Evolutionary conservation across 2,329 filamentous ascomycete genomes (phyloP).

Genomic region (Scedosporium aurantiacum): DNA sequence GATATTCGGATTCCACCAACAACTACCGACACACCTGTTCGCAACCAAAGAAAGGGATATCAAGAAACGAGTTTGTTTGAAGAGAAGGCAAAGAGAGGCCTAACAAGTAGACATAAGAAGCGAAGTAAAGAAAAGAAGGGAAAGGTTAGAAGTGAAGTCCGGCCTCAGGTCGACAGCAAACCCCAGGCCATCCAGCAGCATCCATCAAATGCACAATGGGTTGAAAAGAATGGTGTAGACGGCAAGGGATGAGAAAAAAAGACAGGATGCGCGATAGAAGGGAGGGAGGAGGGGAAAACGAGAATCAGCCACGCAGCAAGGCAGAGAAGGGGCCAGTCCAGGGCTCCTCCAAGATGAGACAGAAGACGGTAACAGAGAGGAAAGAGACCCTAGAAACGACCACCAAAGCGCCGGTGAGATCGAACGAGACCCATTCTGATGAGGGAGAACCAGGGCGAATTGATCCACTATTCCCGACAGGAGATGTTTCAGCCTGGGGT

Average conservation of each 20-base stretch:
- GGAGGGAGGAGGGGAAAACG: not conserved
- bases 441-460: not conserved
- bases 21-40: not conserved
- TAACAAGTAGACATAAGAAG: slow-evolving; percentile 1
- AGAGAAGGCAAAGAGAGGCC: not conserved
- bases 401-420: not conserved
- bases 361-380: slow-evolving; percentile 1
- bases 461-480: slow-evolving; percentile 6
- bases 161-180: not conserved
- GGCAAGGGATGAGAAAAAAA: not conserved
- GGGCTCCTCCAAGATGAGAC: slow-evolving; percentile 2
- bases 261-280: not conserved
- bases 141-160: not conserved
- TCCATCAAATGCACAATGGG: not conserved
- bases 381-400: not conserved
- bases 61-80: not conserved
- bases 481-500: slow-evolving; percentile 5
- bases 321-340: not conserved
- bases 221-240: not conserved
- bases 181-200: not conserved
- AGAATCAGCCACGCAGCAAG: not conserved
- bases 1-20: not conserved
- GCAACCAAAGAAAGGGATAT: not conserved
- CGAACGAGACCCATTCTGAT: not conserved
- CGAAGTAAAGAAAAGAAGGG: not conserved